These are phyloP conservation scores for Apiospora koreana DNA, from an alignment of 2,329 filamentous ascomycete genomes.

Conservation along the genomic window DNA sequence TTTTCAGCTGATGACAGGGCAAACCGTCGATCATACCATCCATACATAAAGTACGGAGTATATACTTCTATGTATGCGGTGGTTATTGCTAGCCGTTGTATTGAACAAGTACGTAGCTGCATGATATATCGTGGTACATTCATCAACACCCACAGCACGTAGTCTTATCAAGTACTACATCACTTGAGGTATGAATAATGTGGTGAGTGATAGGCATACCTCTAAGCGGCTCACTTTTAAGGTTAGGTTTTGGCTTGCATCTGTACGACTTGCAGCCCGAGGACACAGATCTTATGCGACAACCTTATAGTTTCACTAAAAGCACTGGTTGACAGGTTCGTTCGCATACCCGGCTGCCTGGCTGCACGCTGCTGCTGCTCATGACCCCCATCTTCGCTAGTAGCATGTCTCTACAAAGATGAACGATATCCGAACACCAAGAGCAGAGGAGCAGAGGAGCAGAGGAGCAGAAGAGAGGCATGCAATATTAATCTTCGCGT, in stretches of 20 bases:
- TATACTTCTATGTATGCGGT: background rate
- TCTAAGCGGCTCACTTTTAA: background rate
- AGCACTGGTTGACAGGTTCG: background rate
- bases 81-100: background rate
- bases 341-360: background rate
- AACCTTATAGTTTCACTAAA: slow-evolving; percentile 5
- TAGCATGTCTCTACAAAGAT: background rate
- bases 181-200: no score
- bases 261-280: background rate
- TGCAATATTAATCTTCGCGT: background rate
- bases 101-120: background rate
- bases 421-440: no score
- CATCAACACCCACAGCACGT: no score
- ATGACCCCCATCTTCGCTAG: background rate
- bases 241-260: background rate
- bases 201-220: no score
- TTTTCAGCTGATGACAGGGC: background rate
- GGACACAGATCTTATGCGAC: background rate
- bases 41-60: no score
- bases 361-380: background rate
- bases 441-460: no score
- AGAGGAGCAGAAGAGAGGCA: no score
- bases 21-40: background rate
- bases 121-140: background rate
- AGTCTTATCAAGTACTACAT: no score